Base-by-base conservation (phyloP, 1,139 yeast genomes). In the Kurtzmaniella quercitrusa region DNA sequence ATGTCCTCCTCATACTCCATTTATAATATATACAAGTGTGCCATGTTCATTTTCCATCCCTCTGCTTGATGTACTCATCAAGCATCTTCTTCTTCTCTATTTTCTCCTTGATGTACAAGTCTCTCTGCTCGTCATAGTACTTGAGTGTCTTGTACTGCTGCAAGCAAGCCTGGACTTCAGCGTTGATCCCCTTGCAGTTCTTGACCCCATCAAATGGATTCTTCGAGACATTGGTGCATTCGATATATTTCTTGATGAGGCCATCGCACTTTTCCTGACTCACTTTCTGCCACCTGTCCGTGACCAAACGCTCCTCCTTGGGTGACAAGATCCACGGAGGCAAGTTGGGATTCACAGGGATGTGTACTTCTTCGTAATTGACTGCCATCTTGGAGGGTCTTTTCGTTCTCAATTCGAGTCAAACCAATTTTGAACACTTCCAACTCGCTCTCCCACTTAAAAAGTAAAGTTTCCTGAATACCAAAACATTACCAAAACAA, bases 291-390 rank as follows among this genome's bases (percentile, higher is more conserved):
- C 94, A 82, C 55, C 89, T 77, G 53, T 81, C 82, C 52, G 89
- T 80, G 31, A 89, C 82, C 52, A 83, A 79, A 63, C 84, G 84
- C 59, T 90, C 97, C 59, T 90, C 97, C 52, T 77, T 77, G 3
- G 96, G 96, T 0, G 94, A 81, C 37, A 90, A 70, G 54, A 88
- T 78, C 97, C 97, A 90, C 12, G 81, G 70, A 1, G 96, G 96
- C 38, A 86, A 63, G 51, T 65, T 66, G 24, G 77, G 77, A 53
- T 73, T 70, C 10, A 73, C 62, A 38, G 72, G 75, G 40, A 73
- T 62, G 34, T 69, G 73, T 7, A 69, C 63, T 39, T 66, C 73
- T 34, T 66, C 72, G 50, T 58, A 69, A 10, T 16, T 31, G 10
- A 31, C 36, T 15, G 14, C 14, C 16, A 9, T 31, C 18, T 5